These are phyloP conservation scores for Neofusicoccum sp. DNA, from an alignment of 2,329 filamentous ascomycete genomes.

Conservation along the genomic window DNA sequence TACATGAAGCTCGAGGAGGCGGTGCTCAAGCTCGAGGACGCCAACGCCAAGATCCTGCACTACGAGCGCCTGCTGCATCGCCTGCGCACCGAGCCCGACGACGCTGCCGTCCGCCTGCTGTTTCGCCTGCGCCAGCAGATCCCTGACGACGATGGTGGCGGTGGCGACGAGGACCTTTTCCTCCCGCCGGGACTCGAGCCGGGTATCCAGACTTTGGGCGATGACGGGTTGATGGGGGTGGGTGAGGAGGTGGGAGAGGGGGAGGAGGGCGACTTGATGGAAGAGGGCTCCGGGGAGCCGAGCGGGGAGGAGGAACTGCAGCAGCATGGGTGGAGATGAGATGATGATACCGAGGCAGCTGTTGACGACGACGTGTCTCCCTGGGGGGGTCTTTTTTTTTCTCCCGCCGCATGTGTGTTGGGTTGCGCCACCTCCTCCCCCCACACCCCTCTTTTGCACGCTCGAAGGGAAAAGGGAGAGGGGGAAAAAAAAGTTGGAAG, in stretches of 20 bases:
- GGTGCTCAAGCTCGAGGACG: constrained; percentile 8
- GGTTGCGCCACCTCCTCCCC: no score
- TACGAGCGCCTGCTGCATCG: background rate
- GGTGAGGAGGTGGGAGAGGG: no score
- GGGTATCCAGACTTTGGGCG: background rate
- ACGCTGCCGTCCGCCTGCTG: background rate
- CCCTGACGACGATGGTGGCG: background rate
- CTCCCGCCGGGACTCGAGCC: background rate
- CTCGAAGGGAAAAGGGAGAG: background rate
- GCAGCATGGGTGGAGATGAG: no score
- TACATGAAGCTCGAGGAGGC: constrained; percentile 13
- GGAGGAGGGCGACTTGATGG: no score
- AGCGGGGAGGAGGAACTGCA: no score
- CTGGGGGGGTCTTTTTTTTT: no score
- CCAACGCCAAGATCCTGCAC: constrained; percentile 1
- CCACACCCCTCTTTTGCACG: no score
- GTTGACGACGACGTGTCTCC: no score
- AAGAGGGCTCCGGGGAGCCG: no score
- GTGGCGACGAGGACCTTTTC: background rate
- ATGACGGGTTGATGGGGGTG: no score
- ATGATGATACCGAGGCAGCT: no score
- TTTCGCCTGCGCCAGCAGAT: background rate
- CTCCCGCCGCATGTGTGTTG: no score
- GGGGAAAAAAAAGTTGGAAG: background rate
- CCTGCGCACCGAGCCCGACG: constrained; percentile 6